Conservation (phyloP, 495 filamentous ascomycete species). For the Hyaloscypha hepaticicola region DNA sequence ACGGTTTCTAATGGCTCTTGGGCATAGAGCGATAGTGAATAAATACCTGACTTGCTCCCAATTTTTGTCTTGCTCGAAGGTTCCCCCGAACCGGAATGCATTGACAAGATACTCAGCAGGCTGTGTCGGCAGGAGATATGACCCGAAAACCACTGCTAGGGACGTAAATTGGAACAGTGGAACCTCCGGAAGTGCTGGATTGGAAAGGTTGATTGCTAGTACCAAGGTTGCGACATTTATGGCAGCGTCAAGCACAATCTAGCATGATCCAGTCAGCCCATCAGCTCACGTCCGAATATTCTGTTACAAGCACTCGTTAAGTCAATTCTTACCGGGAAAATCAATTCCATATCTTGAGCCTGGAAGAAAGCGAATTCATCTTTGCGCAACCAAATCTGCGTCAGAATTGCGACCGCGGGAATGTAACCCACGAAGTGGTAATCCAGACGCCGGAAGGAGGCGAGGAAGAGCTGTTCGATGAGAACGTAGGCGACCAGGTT, state of each 20-base stretch:
- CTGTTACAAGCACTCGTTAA: no score
- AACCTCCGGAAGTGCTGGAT: background rate
- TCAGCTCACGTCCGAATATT: no score
- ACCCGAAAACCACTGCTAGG: background rate
- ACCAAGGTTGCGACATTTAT: background rate
- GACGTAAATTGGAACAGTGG: background rate
- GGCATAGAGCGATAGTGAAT: no score
- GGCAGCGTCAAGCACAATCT: background rate
- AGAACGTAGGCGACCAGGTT: background rate
- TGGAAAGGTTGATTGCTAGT: background rate
- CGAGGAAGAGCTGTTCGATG: background rate
- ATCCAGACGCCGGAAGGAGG: background rate
- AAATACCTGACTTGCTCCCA: no score
- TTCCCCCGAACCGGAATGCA: background rate
- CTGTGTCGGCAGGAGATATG: background rate
- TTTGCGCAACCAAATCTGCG: background rate
- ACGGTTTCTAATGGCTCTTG: no score
- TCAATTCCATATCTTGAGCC: background rate
- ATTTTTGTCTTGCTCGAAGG: background rate
- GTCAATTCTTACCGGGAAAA: background rate
- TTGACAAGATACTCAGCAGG: background rate
- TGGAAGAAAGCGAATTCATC: background rate
- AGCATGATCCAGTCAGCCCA: background rate
- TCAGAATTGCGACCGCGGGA: background rate
- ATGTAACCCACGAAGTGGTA: background rate